Evolutionary conservation across 1,284 basidiomycete genomes (phyloP), one percentile per base, ranked within the genome.

Genomic region (Lentinus polychrous): DNA sequence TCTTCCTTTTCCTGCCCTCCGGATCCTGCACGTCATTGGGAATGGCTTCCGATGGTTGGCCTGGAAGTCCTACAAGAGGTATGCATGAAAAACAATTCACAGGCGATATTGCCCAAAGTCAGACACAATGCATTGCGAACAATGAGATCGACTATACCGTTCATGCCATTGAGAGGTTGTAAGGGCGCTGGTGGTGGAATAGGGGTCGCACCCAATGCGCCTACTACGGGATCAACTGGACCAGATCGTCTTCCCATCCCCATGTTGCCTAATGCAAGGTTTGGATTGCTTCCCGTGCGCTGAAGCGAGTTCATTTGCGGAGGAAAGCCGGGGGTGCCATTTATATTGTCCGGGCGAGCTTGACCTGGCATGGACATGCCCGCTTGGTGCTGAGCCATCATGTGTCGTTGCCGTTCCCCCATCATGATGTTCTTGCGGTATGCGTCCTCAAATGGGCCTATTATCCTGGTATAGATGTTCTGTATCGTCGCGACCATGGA

Each of bases 381-480:
- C 45, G 54, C 38, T 43, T 51, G 33, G 33, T 42, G 39, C 48
- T 40, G 43, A 32, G 69, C 57, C 56, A 69, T 60, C 56, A 75
- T 70, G 22, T 71, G 69, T 54, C 75, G 79, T 59, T 74, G 41
- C 27, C 48, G 68, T 46, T 81, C 79, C 51, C 79, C 74, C 3
- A 12, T 8, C 48, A 74, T 70, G 34, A 83, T 48, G 55, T 78
- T 83, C 56, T 73, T 79, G 59, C 74, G 74, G 61, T 81, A 85
- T 31, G 69, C 62, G 31, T 85, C 81, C 61, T 90, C 86, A 56
- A 89, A 85, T 3, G 83, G 81, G 33, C 69, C 68, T 18, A 89
- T 67, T 51, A 90, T 70, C 17, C 63, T 66, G 60, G 68, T 71
- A 62, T 86, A 89, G 59, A 79, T 74, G 40, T 78, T 70, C 22